Evolutionary conservation across 2,329 filamentous ascomycete species (phyloP).

Genomic region (Exophiala bonariae): DNA sequence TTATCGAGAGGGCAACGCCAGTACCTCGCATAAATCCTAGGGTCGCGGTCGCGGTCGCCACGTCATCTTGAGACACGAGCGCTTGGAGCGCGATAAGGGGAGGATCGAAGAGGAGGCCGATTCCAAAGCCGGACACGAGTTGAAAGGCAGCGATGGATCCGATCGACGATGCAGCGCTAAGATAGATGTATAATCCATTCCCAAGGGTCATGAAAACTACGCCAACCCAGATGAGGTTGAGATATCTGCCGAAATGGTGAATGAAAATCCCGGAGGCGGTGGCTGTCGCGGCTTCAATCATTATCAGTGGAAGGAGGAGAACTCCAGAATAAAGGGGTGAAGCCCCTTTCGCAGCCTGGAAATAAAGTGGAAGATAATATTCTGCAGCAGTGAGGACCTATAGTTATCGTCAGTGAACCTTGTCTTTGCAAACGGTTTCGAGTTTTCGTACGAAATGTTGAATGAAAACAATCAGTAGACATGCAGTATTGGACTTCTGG

Average conservation of each 20-base stretch:
- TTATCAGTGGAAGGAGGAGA: slow-evolving; percentile 63
- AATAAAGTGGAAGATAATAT: slow-evolving; percentile 73
- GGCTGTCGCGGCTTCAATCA: slow-evolving; percentile 44
- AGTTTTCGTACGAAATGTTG: slow-evolving; percentile 52
- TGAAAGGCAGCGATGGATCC: slow-evolving; percentile 43
- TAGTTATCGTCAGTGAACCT: neutral
- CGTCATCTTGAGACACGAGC: slow-evolving; percentile 48
- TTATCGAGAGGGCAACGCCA: slow-evolving; percentile 57
- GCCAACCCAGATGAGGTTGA: slow-evolving; percentile 47
- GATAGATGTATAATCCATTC: slow-evolving; percentile 46
- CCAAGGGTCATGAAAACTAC: slow-evolving; percentile 43
- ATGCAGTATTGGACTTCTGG: slow-evolving; percentile 55
- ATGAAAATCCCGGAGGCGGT: slow-evolving; percentile 50
- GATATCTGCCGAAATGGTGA: slow-evolving; percentile 49
- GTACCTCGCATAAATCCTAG: slow-evolving; percentile 62
- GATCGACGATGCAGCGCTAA: slow-evolving; percentile 44
- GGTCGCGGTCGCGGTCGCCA: slow-evolving; percentile 60
- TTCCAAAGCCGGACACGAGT: slow-evolving; percentile 41
- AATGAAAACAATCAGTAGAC: slow-evolving; percentile 40
- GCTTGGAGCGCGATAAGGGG: slow-evolving; percentile 58
- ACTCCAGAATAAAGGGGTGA: slow-evolving; percentile 55
- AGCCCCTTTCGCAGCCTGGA: slow-evolving; percentile 67
- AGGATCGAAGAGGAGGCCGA: slow-evolving; percentile 54
- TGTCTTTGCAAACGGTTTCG: slow-evolving; percentile 50
- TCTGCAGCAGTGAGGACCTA: slow-evolving; percentile 62